Evolutionary conservation across 768 basidiomycete species (phyloP).

Genomic region (Chalciporus chontae): DNA sequence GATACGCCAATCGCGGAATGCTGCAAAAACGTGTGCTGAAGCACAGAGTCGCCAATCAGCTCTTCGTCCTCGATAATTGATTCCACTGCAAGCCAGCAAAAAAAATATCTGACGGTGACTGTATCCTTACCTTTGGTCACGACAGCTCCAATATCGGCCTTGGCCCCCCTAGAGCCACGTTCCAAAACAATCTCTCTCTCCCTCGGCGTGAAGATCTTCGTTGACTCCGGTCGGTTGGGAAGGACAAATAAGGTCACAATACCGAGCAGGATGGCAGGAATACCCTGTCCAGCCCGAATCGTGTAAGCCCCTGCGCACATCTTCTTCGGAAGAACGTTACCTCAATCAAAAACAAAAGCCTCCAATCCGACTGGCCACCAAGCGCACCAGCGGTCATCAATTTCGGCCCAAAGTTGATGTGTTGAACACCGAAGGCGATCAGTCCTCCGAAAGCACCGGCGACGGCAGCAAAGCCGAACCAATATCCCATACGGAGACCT

Average conservation of each 20-base stretch:
- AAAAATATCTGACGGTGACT: background rate
- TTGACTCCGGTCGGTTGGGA: slow-evolving; percentile 71
- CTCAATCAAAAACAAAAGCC: slow-evolving; percentile 66
- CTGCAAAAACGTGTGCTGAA: slow-evolving; percentile 57
- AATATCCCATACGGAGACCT: slow-evolving; percentile 73
- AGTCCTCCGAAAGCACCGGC: slow-evolving; percentile 86
- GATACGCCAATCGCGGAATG: slow-evolving; percentile 72
- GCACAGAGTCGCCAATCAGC: slow-evolving; percentile 2
- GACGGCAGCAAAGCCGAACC: slow-evolving; percentile 82
- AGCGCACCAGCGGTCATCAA: slow-evolving; percentile 21
- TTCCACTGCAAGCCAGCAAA: too few species aligned
- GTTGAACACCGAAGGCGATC: slow-evolving; percentile 76
- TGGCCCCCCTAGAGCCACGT: slow-evolving; percentile 63
- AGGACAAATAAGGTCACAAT: slow-evolving; percentile 52
- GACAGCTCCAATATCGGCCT: slow-evolving; percentile 60
- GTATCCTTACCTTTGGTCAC: slow-evolving; percentile 53
- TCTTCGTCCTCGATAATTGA: background rate
- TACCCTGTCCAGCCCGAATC: slow-evolving; percentile 42
- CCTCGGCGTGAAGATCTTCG: slow-evolving; percentile 47
- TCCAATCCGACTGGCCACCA: slow-evolving; percentile 33
- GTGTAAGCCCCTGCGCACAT: background rate
- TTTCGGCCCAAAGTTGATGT: slow-evolving; percentile 44
- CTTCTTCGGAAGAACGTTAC: slow-evolving; percentile 31
- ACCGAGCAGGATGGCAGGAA: slow-evolving; percentile 64
- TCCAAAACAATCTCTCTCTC: slow-evolving; percentile 61